Evolutionary conservation across 495 filamentous ascomycete genomes (phyloP), one percentile per base, ranked within the genome.

Genomic region (Podospora fimiseda): DNA sequence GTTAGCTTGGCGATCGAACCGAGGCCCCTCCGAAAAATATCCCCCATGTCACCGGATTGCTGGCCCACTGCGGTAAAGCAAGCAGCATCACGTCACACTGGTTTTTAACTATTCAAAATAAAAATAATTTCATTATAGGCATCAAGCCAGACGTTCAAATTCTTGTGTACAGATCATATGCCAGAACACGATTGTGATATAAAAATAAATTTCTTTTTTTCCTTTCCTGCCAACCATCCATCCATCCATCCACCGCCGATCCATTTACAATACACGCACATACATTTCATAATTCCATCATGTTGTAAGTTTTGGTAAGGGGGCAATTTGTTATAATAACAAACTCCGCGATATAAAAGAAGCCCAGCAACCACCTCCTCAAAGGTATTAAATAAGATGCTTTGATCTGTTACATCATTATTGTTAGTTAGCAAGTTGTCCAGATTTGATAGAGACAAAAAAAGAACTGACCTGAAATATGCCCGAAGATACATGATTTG

Each of bases 401-500:
- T 59, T 59, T 4, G 56, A 52, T 30, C 50, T 52, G 50, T 22
- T 48, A 7, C 21, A 21, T 11, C 3, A 40, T 21, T 33, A 48
- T 58, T 51, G 53, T 66, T 24, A 4, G 5, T 4, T 18, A 5
- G 8, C 21, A 16, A 23, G 9, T 16, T 47, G 9, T 8, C 44
- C 9, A 30, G 5, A 20, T n/a, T n/a, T n/a, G n/a, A 22, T 14
- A 33, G 13, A 16, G 33, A 6, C 6, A 13, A 38, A 37, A 37
- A 24, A 20, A 38, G 5, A 21, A 66, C 70, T 47, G 50, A 88
- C 79, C 93, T 83, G 77, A 98, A 98, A 77, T 98, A 98, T 62
- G 93, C 91, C 71, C 93, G 79, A 70, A 98, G 75, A 71, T 98
- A 97, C 59, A 97, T 82, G 63, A 98, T 87, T 80, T 98, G 93